A percentile compares a stretch with the other conserved stretches of the same genome.
Conservation (phyloP, 306 rosid genomes). For the Abrus precatorius region DNA sequence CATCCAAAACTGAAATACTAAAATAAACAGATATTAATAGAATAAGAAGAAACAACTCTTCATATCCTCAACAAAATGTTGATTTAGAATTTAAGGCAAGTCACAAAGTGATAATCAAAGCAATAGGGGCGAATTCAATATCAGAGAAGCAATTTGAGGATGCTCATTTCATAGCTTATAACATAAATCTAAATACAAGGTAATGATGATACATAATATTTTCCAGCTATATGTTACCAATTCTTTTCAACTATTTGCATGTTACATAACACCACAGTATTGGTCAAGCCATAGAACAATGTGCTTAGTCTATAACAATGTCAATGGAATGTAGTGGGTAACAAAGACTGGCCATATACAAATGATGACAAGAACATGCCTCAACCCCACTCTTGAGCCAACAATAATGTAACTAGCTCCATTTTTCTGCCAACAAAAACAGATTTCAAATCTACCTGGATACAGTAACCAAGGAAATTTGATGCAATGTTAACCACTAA, state of each 20-base stretch:
- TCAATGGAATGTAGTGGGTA: neutral
- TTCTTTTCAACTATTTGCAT: neutral
- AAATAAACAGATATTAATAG: neutral
- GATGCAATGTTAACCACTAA: neutral
- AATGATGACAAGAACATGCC: neutral
- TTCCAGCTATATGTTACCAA: neutral
- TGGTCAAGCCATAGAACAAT: neutral
- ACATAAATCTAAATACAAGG: too few relatives aligned
- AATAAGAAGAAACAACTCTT: neutral
- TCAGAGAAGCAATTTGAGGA: neutral
- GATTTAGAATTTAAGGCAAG: neutral
- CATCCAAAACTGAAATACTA: neutral
- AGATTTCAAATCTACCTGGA: neutral
- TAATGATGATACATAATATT: neutral
- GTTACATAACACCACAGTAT: neutral
- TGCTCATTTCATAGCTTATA: neutral
- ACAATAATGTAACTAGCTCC: neutral
- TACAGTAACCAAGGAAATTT: neutral
- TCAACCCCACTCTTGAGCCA: neutral
- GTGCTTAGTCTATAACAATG: neutral
- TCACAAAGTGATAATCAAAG: neutral
- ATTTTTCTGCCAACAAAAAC: neutral
- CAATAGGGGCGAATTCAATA: neutral
- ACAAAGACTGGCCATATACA: neutral
- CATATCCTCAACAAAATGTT: neutral